These are phyloP conservation scores for Mucor sp. DNA, from an alignment of 371 early-diverging fungal genomes.

Conservation along the genomic window DNA sequence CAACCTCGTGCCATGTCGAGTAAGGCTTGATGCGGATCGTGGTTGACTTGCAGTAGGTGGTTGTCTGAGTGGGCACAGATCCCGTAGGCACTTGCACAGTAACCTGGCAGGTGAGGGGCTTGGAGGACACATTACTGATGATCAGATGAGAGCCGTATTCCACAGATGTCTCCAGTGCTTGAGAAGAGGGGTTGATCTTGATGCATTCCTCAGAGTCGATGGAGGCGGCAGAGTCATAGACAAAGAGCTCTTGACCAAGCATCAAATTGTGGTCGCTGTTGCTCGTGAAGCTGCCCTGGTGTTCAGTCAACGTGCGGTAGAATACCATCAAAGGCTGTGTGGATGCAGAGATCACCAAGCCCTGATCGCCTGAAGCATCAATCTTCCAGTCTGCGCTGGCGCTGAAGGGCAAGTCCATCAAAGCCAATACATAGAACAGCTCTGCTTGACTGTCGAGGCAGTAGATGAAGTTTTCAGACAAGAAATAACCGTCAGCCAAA, in stretches of 20 bases:
- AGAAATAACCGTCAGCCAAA: not conserved
- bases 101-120: conserved; percentile 28
- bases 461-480: conserved; percentile 47
- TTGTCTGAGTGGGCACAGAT: conserved; percentile 32
- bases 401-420: conserved; percentile 48
- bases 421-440: conserved; percentile 43
- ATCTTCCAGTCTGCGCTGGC: conserved; percentile 25
- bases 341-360: not conserved
- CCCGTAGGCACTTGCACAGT: conserved; percentile 50
- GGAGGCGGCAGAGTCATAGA: conserved; percentile 4
- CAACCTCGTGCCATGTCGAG: conserved; percentile 42
- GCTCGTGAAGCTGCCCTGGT: not conserved
- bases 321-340: conserved; percentile 46
- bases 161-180: conserved; percentile 3
- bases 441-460: conserved; percentile 36
- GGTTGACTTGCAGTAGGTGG: conserved; percentile 38
- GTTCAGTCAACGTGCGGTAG: conserved; percentile 35
- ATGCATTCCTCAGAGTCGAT: conserved; percentile 26
- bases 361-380: not conserved
- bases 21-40: conserved; percentile 40
- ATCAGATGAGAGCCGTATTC: conserved; percentile 46
- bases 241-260: conserved; percentile 37
- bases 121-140: conserved; percentile 41
- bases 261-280: conserved; percentile 12
- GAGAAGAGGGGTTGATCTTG: conserved; percentile 27